A percentile compares a stretch with the other conserved stretches of the same genome.
Conservation (phyloP, 495 filamentous ascomycete genomes). For the Xylaria bambusicola region DNA sequence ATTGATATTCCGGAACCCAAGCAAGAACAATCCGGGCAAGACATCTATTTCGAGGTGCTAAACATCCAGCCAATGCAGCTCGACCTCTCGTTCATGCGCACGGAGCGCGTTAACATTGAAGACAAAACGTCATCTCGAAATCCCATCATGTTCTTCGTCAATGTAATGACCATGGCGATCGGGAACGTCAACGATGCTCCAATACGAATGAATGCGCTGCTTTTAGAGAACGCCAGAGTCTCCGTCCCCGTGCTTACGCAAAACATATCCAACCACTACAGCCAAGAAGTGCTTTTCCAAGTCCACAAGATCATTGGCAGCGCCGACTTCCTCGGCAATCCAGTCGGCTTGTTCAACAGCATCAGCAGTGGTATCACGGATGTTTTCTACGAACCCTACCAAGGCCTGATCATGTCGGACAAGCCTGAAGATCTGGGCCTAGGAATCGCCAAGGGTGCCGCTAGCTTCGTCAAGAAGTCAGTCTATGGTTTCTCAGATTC, state of each 20-base stretch:
- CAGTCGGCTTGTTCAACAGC: conserved; percentile 96
- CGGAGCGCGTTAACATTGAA: conserved; percentile 93
- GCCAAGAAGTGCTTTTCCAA: conserved; percentile 91
- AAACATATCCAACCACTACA: conserved; percentile 90
- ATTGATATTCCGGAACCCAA: conserved; percentile 92
- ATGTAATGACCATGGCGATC: conserved; percentile 98
- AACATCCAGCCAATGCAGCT: conserved; percentile 98
- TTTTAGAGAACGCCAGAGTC: conserved; percentile 93
- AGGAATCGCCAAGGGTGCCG: conserved; percentile 94
- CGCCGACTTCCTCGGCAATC: conserved; percentile 97
- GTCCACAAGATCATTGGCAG: conserved; percentile 95
- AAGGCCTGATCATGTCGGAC: conserved; percentile 95
- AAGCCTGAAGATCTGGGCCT: conserved; percentile 89
- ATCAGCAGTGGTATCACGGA: conserved; percentile 94
- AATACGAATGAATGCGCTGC: conserved; percentile 84
- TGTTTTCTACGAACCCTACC: conserved; percentile 98
- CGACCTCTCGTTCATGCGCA: conserved; percentile 94
- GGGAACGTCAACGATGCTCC: conserved; percentile 98
- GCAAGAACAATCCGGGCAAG: conserved; percentile 77
- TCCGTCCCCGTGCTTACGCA: conserved; percentile 79
- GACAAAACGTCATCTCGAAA: conserved; percentile 88
- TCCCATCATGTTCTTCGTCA: conserved; percentile 96
- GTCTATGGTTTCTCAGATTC: conserved; percentile 96
- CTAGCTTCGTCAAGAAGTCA: conserved; percentile 96
- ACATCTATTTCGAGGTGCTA: conserved; percentile 96